A percentile compares a stretch with the other conserved stretches of the same genome.
Conservation (phyloP, 139 green algal genomes). For the Coccomyxa sp. region DNA sequence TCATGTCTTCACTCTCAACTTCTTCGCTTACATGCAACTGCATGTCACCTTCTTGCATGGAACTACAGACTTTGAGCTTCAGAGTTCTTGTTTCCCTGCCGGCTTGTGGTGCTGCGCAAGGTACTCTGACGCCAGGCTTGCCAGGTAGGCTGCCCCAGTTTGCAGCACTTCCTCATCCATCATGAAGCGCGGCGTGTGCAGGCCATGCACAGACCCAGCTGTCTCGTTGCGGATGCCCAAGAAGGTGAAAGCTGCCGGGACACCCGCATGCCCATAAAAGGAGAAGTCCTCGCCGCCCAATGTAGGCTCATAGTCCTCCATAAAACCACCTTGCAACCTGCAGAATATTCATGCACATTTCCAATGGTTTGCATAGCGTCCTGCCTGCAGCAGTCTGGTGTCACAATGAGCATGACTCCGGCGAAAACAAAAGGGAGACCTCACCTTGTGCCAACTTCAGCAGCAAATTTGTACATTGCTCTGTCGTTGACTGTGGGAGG, state of each 20-base stretch:
- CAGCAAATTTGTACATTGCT: conserved; percentile 41
- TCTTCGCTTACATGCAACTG: too few species aligned
- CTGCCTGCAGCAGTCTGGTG: too few species aligned
- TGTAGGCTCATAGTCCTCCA: conserved; percentile 41
- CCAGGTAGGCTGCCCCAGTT: conserved; percentile 68
- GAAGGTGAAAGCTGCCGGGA: conserved; percentile 69
- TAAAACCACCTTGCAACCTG: conserved; percentile 5
- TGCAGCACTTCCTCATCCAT: conserved; percentile 76
- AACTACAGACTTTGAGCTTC: not conserved
- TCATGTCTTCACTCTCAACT: too few species aligned
- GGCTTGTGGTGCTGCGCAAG: conserved; percentile 13
- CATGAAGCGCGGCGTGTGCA: conserved; percentile 72
- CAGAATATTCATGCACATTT: conserved; percentile 6
- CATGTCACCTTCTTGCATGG: too few species aligned
- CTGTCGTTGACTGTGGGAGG: conserved; percentile 77
- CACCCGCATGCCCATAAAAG: conserved; percentile 54
- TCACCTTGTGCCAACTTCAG: conserved; percentile 46
- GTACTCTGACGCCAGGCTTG: conserved; percentile 51
- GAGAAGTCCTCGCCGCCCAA: conserved; percentile 78
- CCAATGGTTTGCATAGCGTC: too few species aligned
- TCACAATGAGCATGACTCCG: not conserved
- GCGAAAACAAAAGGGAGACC: not conserved
- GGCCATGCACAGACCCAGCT: conserved; percentile 43
- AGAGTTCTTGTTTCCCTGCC: not conserved
- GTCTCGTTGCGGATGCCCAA: conserved; percentile 76